Evolutionary conservation across 495 filamentous ascomycete species (phyloP), one percentile per base, ranked within the genome.

Genomic region (Evernia prunastri): DNA sequence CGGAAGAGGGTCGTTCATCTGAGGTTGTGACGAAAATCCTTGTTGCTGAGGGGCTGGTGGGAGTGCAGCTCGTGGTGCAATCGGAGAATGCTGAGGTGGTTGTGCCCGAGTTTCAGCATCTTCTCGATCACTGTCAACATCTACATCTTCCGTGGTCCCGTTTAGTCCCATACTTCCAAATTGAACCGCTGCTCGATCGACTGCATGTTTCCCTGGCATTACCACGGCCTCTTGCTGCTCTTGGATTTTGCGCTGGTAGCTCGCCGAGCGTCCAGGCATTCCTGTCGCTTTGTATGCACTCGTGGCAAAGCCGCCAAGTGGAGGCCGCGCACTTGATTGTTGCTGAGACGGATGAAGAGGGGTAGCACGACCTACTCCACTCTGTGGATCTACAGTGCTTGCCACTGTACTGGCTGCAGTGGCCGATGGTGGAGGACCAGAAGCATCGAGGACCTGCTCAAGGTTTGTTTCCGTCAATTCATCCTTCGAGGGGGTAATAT

Each of bases 131-230:
- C 91, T 90, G 72, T 97, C 94, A 64, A 96, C 89, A 68, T 96
- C 94, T 25, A 89, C 82, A 53, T 86, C 81, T 59, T 88, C 82
- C 17, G 81, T 72, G 62, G 84, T 81, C 61, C 88, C 94, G 72
- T 91, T 93, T 69, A 97, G 73, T 63, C 89, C 93, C 82, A 99
- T 90, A 72, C 90, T 95, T 59, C 94, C 94, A 75, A 99, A 99
- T 72, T 97, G 95, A 49, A 99, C 91, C n/a, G 91, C 88, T 57
- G 92, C 84, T 59, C 91, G 87, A 72, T 96, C 92, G 12, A 98
- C 90, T 45, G 91, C 92, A 69, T 96, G 92, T 75, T 97, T 96
- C n/a, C 91, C 91, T 37, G 94, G 94, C 94, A 99, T 97, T 58
- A 96, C 89, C 42, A 99, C 94, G 23, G 92, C 90, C 74, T 99